These are phyloP conservation scores for Saccharum hybrid DNA, from an alignment of 202 grass and related monocot genomes.

Conservation along the genomic window DNA sequence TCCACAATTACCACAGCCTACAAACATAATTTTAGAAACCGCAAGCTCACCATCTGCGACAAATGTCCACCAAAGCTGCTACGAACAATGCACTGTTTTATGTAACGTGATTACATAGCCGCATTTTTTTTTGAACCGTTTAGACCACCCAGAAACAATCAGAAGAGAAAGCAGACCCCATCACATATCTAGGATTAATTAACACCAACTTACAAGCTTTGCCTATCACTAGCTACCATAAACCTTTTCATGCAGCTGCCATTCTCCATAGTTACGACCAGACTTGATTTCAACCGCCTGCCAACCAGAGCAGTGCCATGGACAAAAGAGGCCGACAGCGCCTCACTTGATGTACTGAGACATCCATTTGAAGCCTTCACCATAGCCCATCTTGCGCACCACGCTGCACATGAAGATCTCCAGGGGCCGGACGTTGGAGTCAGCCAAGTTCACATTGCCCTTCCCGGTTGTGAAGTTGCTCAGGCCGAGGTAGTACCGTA, in stretches of 20 bases:
- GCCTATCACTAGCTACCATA: conserved; percentile 47
- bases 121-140: conserved; percentile 20
- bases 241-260: conserved; percentile 4
- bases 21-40: not conserved
- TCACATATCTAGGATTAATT: conserved; percentile 41
- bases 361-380: conserved; percentile 69
- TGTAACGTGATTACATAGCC: conserved; percentile 24
- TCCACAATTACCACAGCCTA: not conserved
- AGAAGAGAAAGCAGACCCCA: conserved; percentile 35
- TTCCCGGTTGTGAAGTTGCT: conserved; percentile 74
- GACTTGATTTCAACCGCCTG: conserved; percentile 21
- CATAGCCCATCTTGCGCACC: conserved; percentile 71
- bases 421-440: conserved; percentile 63
- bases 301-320: not conserved
- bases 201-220: conserved; percentile 46
- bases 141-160: conserved; percentile 29
- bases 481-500: conserved; percentile 70
- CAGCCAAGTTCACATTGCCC: conserved; percentile 55
- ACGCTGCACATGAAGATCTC: conserved; percentile 74
- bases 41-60: not conserved
- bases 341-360: conserved; percentile 73
- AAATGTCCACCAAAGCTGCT: not conserved
- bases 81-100: conserved; percentile 28
- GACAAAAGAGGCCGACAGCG: too few species aligned
- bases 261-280: conserved; percentile 19